phyloP scores from a whole-genome alignment of 192 early-diverging fungal species.

The Piromyces finnis region DNA sequence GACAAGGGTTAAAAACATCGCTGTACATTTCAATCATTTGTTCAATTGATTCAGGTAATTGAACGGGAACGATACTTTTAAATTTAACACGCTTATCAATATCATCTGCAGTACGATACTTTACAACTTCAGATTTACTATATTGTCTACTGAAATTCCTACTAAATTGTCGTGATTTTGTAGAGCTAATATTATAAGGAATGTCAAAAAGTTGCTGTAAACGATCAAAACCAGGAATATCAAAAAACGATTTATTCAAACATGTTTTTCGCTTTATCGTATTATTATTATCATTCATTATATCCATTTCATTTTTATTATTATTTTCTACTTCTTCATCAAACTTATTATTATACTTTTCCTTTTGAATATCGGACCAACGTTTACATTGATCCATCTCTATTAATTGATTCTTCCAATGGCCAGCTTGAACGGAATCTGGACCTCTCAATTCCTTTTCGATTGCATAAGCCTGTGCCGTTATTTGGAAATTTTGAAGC shows the following conservation, averaged over 20 bases:
- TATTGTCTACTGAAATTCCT: neutral
- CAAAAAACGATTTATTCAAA: neutral
- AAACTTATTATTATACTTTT: neutral
- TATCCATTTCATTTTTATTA: too few species aligned
- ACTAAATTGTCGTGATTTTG: neutral
- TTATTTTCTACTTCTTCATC: too few species aligned
- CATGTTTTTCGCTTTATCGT: neutral
- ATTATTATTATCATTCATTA: too few species aligned
- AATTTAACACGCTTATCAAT: neutral
- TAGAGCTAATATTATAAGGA: neutral
- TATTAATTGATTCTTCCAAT: constrained; percentile 25
- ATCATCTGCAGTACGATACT: neutral
- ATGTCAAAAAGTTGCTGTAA: neutral
- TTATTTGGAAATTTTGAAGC: constrained; percentile 25
- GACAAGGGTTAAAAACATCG: neutral
- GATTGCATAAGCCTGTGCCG: constrained; percentile 21
- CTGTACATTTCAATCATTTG: neutral
- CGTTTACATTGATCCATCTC: neutral
- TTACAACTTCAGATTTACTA: neutral
- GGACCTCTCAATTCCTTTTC: constrained; percentile 14
- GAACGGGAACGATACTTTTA: neutral
- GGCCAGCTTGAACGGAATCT: constrained; percentile 7
- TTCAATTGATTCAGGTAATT: neutral
- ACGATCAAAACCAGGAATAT: neutral
- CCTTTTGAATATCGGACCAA: neutral